These are phyloP conservation scores for Euryodendron excelsum DNA, from an alignment of 148 eudicot genomes.

Conservation along the genomic window DNA sequence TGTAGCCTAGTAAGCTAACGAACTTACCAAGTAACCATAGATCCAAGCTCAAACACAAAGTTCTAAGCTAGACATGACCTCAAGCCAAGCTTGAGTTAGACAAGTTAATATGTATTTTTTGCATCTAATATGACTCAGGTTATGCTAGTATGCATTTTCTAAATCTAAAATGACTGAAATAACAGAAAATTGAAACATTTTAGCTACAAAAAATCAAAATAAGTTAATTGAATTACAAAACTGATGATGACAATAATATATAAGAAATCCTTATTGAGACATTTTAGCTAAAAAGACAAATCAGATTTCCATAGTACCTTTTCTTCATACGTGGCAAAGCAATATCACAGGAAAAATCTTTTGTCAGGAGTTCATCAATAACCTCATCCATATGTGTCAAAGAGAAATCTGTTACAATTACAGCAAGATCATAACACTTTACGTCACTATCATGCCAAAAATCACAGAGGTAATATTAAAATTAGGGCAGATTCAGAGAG, in stretches of 20 bases:
- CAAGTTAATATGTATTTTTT: not conserved
- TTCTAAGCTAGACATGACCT: not conserved
- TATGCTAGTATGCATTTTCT: not conserved
- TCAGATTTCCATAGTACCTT: conserved; percentile 38
- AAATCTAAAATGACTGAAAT: not conserved
- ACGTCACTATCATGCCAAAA: not conserved
- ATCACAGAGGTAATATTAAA: not conserved
- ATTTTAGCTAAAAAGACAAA: not conserved
- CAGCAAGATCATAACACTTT: not conserved
- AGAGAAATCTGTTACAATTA: conserved; percentile 43
- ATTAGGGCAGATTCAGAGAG: not conserved
- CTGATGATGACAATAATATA: not conserved
- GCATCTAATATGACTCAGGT: not conserved
- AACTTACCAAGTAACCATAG: not conserved
- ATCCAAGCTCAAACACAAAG: not conserved
- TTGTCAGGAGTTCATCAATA: conserved; percentile 87
- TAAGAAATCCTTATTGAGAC: not conserved
- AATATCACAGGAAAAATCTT: conserved; percentile 87
- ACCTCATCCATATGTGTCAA: conserved; percentile 90
- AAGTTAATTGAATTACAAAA: not conserved
- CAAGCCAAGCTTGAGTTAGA: not conserved
- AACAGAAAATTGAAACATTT: not conserved
- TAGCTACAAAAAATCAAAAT: not conserved
- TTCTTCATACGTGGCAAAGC: conserved; percentile 91
- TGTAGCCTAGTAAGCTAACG: not conserved